These are phyloP conservation scores for Ajuga reptans DNA, from an alignment of 305 asterid genomes.

Conservation along the genomic window DNA sequence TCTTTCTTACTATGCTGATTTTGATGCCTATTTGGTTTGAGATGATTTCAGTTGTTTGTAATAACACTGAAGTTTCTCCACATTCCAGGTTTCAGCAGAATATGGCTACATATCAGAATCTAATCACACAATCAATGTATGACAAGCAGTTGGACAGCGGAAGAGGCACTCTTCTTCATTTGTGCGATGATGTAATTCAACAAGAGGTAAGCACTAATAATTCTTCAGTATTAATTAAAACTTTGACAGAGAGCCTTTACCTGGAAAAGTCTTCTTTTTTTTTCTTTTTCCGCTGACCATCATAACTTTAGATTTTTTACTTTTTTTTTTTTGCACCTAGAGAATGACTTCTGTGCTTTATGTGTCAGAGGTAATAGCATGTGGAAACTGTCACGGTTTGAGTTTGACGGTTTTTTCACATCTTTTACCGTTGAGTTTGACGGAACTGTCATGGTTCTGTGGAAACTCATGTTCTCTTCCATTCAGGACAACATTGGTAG, in stretches of 20 bases:
- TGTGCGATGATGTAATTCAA: slow-evolving; percentile 97
- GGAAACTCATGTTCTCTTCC: slow-evolving; percentile 1
- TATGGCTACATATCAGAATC: slow-evolving; percentile 83
- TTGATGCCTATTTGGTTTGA: slow-evolving; percentile 17
- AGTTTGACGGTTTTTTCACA: not conserved
- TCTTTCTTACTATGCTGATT: slow-evolving; percentile 7
- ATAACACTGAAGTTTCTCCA: slow-evolving; percentile 24
- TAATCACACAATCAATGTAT: slow-evolving; percentile 96
- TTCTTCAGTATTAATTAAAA: slow-evolving; percentile 5
- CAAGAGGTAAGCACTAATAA: slow-evolving; percentile 62
- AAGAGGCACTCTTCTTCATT: slow-evolving; percentile 93
- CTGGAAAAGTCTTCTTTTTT: not conserved
- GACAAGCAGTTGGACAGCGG: slow-evolving; percentile 99
- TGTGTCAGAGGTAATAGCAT: not conserved
- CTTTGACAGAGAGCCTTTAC: not conserved
- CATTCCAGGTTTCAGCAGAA: slow-evolving; percentile 78
- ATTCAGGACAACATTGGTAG: not conserved
- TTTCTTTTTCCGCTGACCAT: not conserved
- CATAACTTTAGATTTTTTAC: not conserved
- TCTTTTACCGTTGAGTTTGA: not conserved
- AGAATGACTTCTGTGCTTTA: not conserved
- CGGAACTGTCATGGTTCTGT: not conserved
- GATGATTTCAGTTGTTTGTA: slow-evolving; percentile 20
- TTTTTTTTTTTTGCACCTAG: not conserved
- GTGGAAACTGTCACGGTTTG: too few species aligned